phyloP scores from a whole-genome alignment of 306 rosid genomes.

The Phaseolus lunatus region DNA sequence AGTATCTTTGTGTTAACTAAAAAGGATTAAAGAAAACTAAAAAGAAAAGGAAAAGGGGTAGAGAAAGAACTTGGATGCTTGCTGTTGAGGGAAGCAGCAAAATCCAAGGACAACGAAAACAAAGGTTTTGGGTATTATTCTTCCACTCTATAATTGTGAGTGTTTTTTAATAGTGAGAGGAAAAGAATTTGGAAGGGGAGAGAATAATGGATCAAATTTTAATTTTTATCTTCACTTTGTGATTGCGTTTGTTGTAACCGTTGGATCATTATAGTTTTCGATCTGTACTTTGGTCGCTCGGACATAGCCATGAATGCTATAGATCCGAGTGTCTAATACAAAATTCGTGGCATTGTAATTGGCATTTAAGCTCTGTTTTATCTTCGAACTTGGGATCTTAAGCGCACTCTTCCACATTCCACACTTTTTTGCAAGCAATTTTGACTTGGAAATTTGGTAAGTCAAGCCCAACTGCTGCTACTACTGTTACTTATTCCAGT shows the following conservation, averaged over 20 bases:
- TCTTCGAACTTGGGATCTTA: slow-evolving; percentile 53
- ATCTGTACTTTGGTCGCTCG: slow-evolving; percentile 56
- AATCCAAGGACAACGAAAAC: slow-evolving; percentile 47
- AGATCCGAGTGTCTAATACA: slow-evolving; percentile 64
- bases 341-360: slow-evolving; percentile 53
- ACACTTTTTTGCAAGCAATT: slow-evolving; percentile 42
- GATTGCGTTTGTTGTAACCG: slow-evolving; percentile 49
- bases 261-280: slow-evolving; percentile 53
- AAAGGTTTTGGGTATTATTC: slow-evolving; percentile 43
- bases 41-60: background rate
- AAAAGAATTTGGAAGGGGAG: slow-evolving; percentile 39
- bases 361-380: slow-evolving; percentile 43
- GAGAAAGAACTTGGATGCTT: slow-evolving; percentile 60
- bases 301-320: slow-evolving; percentile 56
- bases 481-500: background rate
- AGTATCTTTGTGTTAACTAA: background rate
- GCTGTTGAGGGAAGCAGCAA: slow-evolving; percentile 62
- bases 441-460: slow-evolving; percentile 53
- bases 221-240: background rate
- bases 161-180: slow-evolving; percentile 1
- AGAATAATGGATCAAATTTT: slow-evolving; percentile 44
- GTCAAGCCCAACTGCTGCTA: slow-evolving; percentile 35
- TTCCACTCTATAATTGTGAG: slow-evolving; percentile 45
- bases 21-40: slow-evolving; percentile 18
- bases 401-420: slow-evolving; percentile 22